Evolutionary conservation across 2,329 filamentous ascomycete genomes (phyloP).

Genomic region (Cyphellophora attinorum): DNA sequence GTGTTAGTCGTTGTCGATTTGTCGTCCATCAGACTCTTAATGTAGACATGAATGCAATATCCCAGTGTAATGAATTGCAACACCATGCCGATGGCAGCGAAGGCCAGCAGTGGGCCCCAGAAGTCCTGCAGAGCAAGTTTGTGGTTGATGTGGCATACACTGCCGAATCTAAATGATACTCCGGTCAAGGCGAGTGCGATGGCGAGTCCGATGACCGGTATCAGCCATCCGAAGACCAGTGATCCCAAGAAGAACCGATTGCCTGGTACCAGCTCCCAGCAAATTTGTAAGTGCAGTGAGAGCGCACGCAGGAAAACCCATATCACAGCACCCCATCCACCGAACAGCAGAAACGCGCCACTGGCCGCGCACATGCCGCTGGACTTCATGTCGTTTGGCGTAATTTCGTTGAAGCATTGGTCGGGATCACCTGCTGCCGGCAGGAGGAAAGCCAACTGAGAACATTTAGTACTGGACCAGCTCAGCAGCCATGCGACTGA

Average conservation of each 20-base stretch:
- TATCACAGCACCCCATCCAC: conserved; percentile 73
- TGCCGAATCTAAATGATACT: conserved; percentile 87
- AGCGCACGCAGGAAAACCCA: conserved; percentile 88
- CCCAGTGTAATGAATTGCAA: conserved; percentile 75
- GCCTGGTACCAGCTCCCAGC: conserved; percentile 89
- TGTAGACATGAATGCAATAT: conserved; percentile 92
- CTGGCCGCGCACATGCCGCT: conserved; percentile 77
- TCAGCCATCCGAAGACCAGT: conserved; percentile 71
- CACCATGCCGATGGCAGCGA: conserved; percentile 66
- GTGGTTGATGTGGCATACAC: conserved; percentile 91
- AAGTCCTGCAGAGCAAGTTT: conserved; percentile 71
- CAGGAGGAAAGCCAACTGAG: conserved; percentile 77
- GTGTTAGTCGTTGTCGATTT: conserved; percentile 47
- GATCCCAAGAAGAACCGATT: conserved; percentile 81
- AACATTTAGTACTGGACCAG: too few species aligned
- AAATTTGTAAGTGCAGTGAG: conserved; percentile 92
- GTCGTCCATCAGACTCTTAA: conserved; percentile 70
- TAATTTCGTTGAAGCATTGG: conserved; percentile 83
- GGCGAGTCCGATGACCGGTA: conserved; percentile 66
- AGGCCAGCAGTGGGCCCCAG: conserved; percentile 79
- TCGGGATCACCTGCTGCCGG: conserved; percentile 69
- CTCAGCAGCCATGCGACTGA: conserved; percentile 39
- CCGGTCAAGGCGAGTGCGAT: conserved; percentile 76
- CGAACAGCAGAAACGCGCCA: conserved; percentile 74
- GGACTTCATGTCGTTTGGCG: conserved; percentile 83